Evolutionary conservation across 805 yeast species (phyloP).

Genomic region (Blastobotrys peoriensis): DNA sequence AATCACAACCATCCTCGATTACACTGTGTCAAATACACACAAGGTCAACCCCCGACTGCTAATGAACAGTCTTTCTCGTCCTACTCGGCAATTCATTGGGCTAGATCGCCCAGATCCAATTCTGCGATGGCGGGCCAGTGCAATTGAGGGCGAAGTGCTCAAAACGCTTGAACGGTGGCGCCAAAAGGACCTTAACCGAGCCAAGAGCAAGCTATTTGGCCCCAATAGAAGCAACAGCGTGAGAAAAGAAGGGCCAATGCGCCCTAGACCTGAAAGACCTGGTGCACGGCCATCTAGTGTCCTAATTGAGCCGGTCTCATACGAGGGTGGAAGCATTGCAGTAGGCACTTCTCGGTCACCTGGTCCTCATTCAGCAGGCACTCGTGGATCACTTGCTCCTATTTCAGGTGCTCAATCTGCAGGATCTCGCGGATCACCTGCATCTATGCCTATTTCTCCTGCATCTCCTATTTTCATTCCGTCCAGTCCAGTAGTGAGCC

Average conservation of each 20-base stretch:
- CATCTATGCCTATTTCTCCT: not conserved
- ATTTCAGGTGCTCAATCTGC: no score
- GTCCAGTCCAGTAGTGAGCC: not conserved
- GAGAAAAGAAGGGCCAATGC: slow-evolving; percentile 13
- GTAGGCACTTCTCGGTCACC: not conserved
- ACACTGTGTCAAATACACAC: not conserved
- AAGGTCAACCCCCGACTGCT: slow-evolving; percentile 14
- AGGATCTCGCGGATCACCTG: not conserved
- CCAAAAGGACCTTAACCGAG: slow-evolving; percentile 8
- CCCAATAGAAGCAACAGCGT: not conserved
- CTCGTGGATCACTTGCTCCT: not conserved
- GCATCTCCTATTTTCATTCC: not conserved
- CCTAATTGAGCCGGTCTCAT: not conserved
- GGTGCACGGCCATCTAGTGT: slow-evolving; percentile 4
- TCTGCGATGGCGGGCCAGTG: slow-evolving; percentile 12
- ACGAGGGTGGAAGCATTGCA: not conserved
- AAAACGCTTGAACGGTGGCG: slow-evolving; percentile 14
- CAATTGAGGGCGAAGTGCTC: slow-evolving; percentile 10
- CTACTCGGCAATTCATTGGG: slow-evolving; percentile 23
- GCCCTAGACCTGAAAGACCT: slow-evolving; percentile 9
- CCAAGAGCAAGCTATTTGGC: slow-evolving; percentile 3
- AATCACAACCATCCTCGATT: not conserved
- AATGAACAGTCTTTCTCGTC: slow-evolving; percentile 18
- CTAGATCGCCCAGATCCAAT: slow-evolving; percentile 17
- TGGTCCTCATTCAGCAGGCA: not conserved